Evolutionary conservation across 2,329 filamentous ascomycete species (phyloP).

Genomic region (Botryosphaeria agaves): DNA sequence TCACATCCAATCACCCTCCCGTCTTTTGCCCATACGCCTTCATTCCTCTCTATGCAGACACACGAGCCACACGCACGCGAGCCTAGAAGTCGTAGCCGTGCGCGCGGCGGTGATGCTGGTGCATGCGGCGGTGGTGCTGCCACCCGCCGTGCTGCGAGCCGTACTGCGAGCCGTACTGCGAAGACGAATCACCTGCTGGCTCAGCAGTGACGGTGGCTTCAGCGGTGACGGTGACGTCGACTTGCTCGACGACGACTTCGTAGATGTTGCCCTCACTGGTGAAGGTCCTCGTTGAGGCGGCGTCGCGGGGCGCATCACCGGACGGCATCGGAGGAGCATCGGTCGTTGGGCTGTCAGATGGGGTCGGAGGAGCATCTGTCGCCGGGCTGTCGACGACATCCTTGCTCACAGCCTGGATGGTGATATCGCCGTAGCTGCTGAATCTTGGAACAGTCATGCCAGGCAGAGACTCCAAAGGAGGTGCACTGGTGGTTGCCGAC

Average conservation of each 20-base stretch:
- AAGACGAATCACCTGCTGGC: too few species aligned
- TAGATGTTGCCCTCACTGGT: conserved; percentile 25
- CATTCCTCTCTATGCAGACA: too few species aligned
- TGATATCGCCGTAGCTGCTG: background rate
- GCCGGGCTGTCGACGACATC: background rate
- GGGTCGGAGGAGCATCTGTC: conserved; percentile 10
- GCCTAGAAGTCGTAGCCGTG: conserved; percentile 4
- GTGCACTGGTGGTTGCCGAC: conserved; percentile 1
- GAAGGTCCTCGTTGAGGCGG: too few species aligned
- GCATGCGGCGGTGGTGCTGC: conserved; percentile 8
- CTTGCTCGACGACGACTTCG: conserved; percentile 26
- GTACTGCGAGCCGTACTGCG: too few species aligned
- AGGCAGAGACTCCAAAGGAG: background rate
- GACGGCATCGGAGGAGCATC: conserved; percentile 5
- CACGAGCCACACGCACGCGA: background rate
- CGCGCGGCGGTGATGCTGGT: conserved; percentile 12
- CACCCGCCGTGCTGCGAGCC: too few species aligned
- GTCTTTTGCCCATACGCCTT: too few species aligned
- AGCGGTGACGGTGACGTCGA: conserved; percentile 23
- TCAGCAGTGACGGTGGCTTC: conserved; percentile 11
- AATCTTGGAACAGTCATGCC: background rate
- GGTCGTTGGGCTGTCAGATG: conserved; percentile 10
- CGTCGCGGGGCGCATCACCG: conserved; percentile 22
- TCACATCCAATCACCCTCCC: too few species aligned
- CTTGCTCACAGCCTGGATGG: background rate